Base-by-base conservation (phyloP, 2,329 filamentous ascomycete genomes). In the Aspergillus sp. region DNA sequence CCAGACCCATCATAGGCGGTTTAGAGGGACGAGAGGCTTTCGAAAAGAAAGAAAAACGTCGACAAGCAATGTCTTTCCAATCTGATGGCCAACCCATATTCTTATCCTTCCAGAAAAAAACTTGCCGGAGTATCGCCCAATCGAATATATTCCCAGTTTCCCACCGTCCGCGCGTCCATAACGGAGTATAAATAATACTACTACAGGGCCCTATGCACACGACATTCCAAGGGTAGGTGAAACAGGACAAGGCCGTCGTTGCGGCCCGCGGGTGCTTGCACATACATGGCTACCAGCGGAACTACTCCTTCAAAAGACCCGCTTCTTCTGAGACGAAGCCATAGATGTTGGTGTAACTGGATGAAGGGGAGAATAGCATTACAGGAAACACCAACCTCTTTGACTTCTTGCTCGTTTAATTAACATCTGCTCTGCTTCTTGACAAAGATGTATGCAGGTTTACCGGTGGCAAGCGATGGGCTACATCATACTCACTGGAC, bases 1-100 rank as follows among this genome's bases (percentile, higher is more conserved):
- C 70, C 40, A 60, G 41, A 40, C 39, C 43, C 64, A 65, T 66
- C 14, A 25, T 62, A 45, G 40, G 33, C 35, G 21, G 39, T 46
- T 41, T 33, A 12, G 41, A 45, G 6, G 40, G 9, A 27, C 12
- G 17, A 44, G n/a, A 25, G 14, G n/a, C 17, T 19, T 53, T 35
- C 12, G 37, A 50, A 43, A 47, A 17, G 31, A 15, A 31, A 39
- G 27, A 33, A 46, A 41, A 40, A 15, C 21, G 25, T 8, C 27
- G 27, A n/a, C 21, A 27, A 40, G 37, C 19, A 14, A 39, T 23
- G 12, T 14, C 5, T 50, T 35, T 44, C 27, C 31, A 49, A 25
- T 35, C 23, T 21, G 41, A 31, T 33, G 37, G 27, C 8, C 17
- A 50, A 4, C 27, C 50, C 40, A 33, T 44, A 40, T 23, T 56